Evolutionary conservation across 495 filamentous ascomycete species (phyloP), one percentile per base, ranked within the genome.

Genomic region (Hyphodiscus hymeniophilus): DNA sequence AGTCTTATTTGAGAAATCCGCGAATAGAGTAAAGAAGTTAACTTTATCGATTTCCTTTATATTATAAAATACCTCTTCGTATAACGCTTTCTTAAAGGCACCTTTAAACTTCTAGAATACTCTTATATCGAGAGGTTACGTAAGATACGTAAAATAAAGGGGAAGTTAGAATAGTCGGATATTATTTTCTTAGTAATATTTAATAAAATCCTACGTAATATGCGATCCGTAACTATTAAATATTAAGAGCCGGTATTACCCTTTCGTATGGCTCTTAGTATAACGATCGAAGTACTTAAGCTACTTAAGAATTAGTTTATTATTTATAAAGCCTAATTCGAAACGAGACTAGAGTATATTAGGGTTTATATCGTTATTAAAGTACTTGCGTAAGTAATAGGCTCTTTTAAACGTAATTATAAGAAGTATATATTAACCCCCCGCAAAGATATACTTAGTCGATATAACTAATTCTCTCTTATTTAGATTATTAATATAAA

Each of bases 401-500:
- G 13, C 18, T 17, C 20, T 17, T 42, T 22, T 5, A 10, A 42
- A 42, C 3, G 22, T 42, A 12, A 42, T 22, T 10, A 42, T 22
- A n/a, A n/a, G 18, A 18, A n/a, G 39, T 3, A 42, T 42, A 18
- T 42, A n/a, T 3, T 42, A n/a, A 22, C 20, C 39, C 11, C 39
- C 20, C n/a, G n/a, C 6, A 10, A 5, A 5, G n/a, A 42, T 42
- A n/a, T n/a, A n/a, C 16, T n/a, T n/a, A 7, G 16, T 18, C 3
- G 33, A n/a, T 5, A n/a, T 36, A 7, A 42, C 39, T 28, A 28
- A 42, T n/a, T 42, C 39, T 20, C 20, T 42, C 8, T 42, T 42
- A 3, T 6, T 17, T 18, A 17, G 20, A 42, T 22, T 20, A 42
- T 13, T 6, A 6, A 42, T 22, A 42, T 42, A 42, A 36, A 18